Evolutionary conservation across 345 rosid species (phyloP).

Genomic region (Murraya paniculata): DNA sequence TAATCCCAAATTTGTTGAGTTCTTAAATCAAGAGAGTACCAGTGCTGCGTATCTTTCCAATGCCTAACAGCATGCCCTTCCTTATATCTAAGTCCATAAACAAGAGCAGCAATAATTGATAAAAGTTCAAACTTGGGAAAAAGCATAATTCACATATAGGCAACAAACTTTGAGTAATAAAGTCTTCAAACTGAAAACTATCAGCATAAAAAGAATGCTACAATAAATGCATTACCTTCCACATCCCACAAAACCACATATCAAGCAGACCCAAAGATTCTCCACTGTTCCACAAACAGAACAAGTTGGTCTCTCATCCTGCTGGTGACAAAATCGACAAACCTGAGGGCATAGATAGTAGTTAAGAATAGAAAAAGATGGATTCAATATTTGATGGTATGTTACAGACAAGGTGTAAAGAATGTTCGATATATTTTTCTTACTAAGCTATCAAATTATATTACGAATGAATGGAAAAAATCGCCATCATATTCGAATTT

Average conservation of each 20-base stretch:
- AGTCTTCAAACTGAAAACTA: background rate
- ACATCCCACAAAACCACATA: slow-evolving; percentile 92
- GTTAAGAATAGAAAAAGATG: background rate
- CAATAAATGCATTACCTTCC: slow-evolving; percentile 62
- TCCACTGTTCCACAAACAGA: slow-evolving; percentile 75
- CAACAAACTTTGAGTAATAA: background rate
- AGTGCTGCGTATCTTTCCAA: slow-evolving; percentile 88
- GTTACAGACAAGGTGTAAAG: background rate
- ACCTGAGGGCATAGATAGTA: slow-evolving; percentile 46
- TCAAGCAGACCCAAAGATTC: slow-evolving; percentile 87
- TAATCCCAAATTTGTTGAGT: slow-evolving; percentile 98
- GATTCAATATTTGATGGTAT: background rate
- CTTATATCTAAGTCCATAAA: slow-evolving; percentile 62
- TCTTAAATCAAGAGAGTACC: slow-evolving; percentile 83
- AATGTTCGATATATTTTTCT: background rate
- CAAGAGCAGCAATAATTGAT: background rate
- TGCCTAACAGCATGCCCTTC: slow-evolving; percentile 89
- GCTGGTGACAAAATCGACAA: slow-evolving; percentile 86
- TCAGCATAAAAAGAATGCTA: background rate
- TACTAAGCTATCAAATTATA: background rate
- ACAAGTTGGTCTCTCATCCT: slow-evolving; percentile 75
- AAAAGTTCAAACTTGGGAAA: background rate
- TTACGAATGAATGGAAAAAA: background rate
- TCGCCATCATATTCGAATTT: background rate
- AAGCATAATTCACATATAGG: background rate